Evolutionary conservation across 2,329 filamentous ascomycete genomes (phyloP), one percentile per base, ranked within the genome.

Genomic region (Arthrobotrys iridis): DNA sequence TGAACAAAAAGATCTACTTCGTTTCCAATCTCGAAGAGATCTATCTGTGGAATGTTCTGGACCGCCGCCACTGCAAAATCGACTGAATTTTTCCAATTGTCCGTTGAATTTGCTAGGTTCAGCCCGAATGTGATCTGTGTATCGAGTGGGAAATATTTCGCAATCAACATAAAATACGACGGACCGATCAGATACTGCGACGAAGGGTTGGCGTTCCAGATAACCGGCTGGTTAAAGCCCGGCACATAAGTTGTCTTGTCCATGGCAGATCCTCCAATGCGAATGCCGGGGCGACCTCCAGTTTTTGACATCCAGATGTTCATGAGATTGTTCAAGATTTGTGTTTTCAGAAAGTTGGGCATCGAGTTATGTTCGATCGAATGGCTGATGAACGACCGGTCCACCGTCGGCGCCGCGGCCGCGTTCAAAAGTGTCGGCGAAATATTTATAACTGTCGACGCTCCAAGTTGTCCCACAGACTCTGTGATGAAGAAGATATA

Each of bases 221-320:
- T 35, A 28, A 75, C n/a, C 11, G 63, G 28, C 20, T 75, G 4
- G 8, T n/a, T 22, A 20, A 68, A 65, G n/a, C 13, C 28, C n/a
- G 63, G 46, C 3, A 52, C 20, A 13, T 28, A 75, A 0, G 30
- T 58, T 22, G 46, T 68, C 30, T 64, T 63, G 35, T 75, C 71
- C 71, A 75, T 75, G 22, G 30, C 63, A n/a, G 71, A 48, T 8
- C 71, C 71, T 30, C 71, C 71, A 20, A 75, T 13, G 3, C 71
- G 55, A n/a, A 75, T 24, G 40, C 52, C 30, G 6, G 71, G 62
- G 26, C 63, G 71, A 10, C 57, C 57, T 33, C 71, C 71, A 15
- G 71, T 68, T 52, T 59, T 75, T 13, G 64, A 62, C 6, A 26
- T 26, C 71, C 71, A 75, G 2, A 33, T 24, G 24, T 68, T 35